These are phyloP conservation scores for Ganoderma meredithae DNA, from an alignment of 1,284 basidiomycete species.

Conservation along the genomic window DNA sequence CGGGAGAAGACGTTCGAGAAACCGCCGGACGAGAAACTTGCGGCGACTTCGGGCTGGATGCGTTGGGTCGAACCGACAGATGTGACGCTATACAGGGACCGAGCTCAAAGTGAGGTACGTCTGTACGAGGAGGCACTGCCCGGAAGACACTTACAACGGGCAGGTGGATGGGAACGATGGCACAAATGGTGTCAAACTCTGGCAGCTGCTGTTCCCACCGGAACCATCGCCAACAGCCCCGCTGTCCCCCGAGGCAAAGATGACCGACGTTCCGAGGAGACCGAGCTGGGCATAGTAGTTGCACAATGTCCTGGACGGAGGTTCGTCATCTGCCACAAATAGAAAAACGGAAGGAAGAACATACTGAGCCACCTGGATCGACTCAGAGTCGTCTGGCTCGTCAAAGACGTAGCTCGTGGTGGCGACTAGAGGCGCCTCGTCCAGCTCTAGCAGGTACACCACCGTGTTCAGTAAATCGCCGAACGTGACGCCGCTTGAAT, in stretches of 20 bases:
- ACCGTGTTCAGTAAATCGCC: slow-evolving; percentile 40
- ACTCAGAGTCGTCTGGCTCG: slow-evolving; percentile 41
- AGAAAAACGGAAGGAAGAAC: slow-evolving; percentile 34
- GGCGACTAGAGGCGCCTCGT: slow-evolving; percentile 41
- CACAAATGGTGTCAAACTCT: slow-evolving; percentile 54
- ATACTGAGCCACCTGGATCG: slow-evolving; percentile 56
- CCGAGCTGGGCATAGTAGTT: slow-evolving; percentile 52
- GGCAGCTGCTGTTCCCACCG: slow-evolving; percentile 49
- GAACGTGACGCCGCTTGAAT: slow-evolving; percentile 24
- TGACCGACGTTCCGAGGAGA: slow-evolving; percentile 60
- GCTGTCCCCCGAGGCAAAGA: slow-evolving; percentile 69
- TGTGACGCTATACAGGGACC: slow-evolving; percentile 58
- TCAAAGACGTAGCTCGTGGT: slow-evolving; percentile 60
- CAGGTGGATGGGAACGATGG: slow-evolving; percentile 73
- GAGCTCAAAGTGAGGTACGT: slow-evolving; percentile 11
- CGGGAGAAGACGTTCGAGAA: slow-evolving; percentile 29
- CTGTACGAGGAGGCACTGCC: neutral
- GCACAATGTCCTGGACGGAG: slow-evolving; percentile 26
- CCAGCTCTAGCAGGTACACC: slow-evolving; percentile 39
- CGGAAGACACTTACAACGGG: slow-evolving; percentile 42
- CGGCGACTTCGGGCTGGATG: slow-evolving; percentile 55
- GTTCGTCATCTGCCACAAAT: neutral
- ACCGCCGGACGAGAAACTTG: slow-evolving; percentile 51
- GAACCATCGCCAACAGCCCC: slow-evolving; percentile 63
- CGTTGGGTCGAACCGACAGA: slow-evolving; percentile 59